A percentile compares a stretch with the other conserved stretches of the same genome.
Conservation (phyloP, 1,139 yeast genomes). For the Taphrina communis region DNA sequence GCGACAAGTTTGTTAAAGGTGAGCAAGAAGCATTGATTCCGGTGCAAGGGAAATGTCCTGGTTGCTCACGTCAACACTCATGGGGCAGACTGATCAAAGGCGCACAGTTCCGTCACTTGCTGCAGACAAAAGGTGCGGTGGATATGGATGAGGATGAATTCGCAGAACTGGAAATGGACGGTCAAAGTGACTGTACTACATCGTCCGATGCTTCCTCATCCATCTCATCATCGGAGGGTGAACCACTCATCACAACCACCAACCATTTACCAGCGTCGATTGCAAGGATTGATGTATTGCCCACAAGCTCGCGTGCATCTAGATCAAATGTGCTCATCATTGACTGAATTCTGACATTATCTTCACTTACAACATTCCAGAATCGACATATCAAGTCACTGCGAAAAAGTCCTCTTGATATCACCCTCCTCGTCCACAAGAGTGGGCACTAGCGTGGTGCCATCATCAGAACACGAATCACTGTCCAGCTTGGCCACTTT, state of each 20-base stretch:
- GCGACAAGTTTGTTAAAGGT: background rate
- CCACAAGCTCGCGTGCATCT: background rate
- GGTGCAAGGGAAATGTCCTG: conserved; percentile 29
- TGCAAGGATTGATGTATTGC: background rate
- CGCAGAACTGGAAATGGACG: conserved; percentile 24
- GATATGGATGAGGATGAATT: conserved; percentile 26
- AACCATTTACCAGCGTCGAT: background rate
- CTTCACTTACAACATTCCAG: no score
- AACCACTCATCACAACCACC: conserved; percentile 8
- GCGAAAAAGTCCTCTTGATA: background rate
- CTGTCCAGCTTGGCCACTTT: background rate
- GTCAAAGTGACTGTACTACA: conserved; percentile 11
- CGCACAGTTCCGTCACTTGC: conserved; percentile 27
- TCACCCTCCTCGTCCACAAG: background rate
- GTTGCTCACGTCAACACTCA: conserved; percentile 2
- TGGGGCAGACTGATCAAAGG: conserved; percentile 38
- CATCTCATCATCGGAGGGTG: background rate
- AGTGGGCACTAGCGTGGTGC: background rate
- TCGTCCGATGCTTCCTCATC: background rate
- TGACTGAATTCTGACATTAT: background rate
- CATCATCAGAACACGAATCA: background rate
- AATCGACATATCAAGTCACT: no score
- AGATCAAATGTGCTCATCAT: background rate
- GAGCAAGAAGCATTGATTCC: conserved; percentile 17
- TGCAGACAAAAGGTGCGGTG: conserved; percentile 17